Base-by-base conservation (phyloP, 2,329 filamentous ascomycete species). In the Lecanosticta acicola region DNA sequence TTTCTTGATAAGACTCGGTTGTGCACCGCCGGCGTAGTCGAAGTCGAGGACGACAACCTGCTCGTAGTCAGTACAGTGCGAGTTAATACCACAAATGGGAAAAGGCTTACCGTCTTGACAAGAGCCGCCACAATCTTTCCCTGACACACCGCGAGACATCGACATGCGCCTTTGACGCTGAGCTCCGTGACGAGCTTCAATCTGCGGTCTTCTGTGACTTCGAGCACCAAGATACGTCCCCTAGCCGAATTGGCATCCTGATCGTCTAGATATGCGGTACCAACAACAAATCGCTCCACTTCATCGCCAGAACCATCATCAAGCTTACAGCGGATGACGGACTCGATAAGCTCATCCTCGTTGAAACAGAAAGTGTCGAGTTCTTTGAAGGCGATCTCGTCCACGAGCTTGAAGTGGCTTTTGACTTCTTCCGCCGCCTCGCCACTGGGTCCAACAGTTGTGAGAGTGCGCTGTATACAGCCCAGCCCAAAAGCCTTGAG, bases 401-500 rank as follows among this genome's bases (percentile, higher is more conserved):
- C 91, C 1, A 94, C 89, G 1, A 98, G 77, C 59, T 84, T 84
- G 61, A 98, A 86, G n/a, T 83, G 82, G 58, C 86, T 91, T 8
- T 79, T 78, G 10, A 95, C 76, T 3, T 83, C 68, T 65, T 98
- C 93, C 53, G 81, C 81, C 11, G 85, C 85, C 24, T 29, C 24
- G 24, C 24, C 24, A 29, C 7, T 29, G 7, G 24, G 24, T 7
- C 24, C 24, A 11, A 29, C 24, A 7, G 79, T 70, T 9, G 76
- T 68, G 1, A 96, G 68, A 42, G 84, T 80, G 13, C 89, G 80
- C 51, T 83, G 82, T 49, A 97, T 86, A 20, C 87, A 93, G 1
- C 90, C 91, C 3, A 97, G 75, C 1, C 85, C 91, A 63, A 97
- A 97, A 0, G 84, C 83, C 61, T 85, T 85, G 43, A 93, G 78